Conservation (phyloP, 163 green algal genomes). For the Volvox carteri region DNA sequence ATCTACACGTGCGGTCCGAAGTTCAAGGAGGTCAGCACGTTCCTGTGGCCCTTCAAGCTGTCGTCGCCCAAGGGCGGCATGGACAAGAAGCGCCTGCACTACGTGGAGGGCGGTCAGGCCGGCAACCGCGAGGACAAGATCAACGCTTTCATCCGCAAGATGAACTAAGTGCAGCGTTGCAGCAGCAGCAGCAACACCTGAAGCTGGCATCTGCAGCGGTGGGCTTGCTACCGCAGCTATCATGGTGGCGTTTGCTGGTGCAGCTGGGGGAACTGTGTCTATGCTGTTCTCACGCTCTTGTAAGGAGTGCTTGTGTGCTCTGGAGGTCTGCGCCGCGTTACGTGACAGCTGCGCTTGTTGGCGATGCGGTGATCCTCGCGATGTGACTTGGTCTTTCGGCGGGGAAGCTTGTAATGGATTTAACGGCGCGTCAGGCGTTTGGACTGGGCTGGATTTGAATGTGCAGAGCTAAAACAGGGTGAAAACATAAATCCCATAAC, state of each 20-base stretch:
- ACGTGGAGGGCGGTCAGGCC: constrained; percentile 97
- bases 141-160: constrained; percentile 95
- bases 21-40: constrained; percentile 99
- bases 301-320: not conserved
- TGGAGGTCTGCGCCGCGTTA: not conserved
- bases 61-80: constrained; percentile 84
- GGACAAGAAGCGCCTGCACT: constrained; percentile 97
- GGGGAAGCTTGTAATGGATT: constrained; percentile 10
- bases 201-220: not conserved
- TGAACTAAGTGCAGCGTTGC: constrained; percentile 86
- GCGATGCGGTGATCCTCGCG: not conserved
- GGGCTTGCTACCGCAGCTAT: not conserved
- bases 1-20: constrained; percentile 95
- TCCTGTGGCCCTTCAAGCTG: constrained; percentile 99
- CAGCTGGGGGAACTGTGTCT: no score
- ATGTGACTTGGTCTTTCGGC: not conserved
- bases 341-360: not conserved
- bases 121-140: constrained; percentile 98
- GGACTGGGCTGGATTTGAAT: no score
- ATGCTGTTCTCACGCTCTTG: no score
- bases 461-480: no score
- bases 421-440: no score
- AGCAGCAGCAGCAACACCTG: not conserved
- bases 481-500: no score
- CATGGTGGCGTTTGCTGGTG: not conserved